Evolutionary conservation across 768 basidiomycete species (phyloP), one percentile per base, ranked within the genome.

Genomic region (Candolleomyces eurysporus): DNA sequence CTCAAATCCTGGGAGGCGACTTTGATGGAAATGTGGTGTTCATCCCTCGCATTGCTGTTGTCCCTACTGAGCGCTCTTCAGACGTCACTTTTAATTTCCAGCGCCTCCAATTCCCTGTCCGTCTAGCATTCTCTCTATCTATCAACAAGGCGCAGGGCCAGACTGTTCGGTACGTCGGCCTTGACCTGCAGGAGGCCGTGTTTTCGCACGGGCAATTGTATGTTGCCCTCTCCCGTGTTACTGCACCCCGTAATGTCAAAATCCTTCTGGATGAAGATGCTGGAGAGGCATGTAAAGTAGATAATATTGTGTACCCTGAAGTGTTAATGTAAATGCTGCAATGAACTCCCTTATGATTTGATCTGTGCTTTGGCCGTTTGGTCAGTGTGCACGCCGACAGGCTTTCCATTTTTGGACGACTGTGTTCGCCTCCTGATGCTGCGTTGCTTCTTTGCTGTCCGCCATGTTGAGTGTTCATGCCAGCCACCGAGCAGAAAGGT

Each of bases 141-240:
- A 77, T 79, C 60, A 79, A 80, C 65, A 79, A 79, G 58, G 60
- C 75, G 6, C 77, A 78, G 65, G 59, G 68, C 61, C 77, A 79
- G 56, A 79, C 75, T 17, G 68, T 78, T 0, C 63, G 64, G 43
- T 49, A 65, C 61, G 72, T 77, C n/a, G 75, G 75, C 3, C n/a
- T 79, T 21, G 69, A 78, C 54, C 63, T 79, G 0, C 61, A 63
- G 4, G 54, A 39, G 10, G 66, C 73, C 14, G 73, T 77, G 0
- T 79, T 79, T 61, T 42, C 70, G 1, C 78, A 79, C 72, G 75
- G 77, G 7, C 76, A 78, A 51, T 67, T 78, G 0, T 76, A 79
- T 71, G 75, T 76, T 26, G 75, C 73, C 2, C 62, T 78, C 1
- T 78, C 76, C n/a, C n/a, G n/a, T n/a, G 63, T 57, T 6, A 77